Evolutionary conservation across 2,329 filamentous ascomycete genomes (phyloP).

Genomic region (Macroventuria anomochaeta): DNA sequence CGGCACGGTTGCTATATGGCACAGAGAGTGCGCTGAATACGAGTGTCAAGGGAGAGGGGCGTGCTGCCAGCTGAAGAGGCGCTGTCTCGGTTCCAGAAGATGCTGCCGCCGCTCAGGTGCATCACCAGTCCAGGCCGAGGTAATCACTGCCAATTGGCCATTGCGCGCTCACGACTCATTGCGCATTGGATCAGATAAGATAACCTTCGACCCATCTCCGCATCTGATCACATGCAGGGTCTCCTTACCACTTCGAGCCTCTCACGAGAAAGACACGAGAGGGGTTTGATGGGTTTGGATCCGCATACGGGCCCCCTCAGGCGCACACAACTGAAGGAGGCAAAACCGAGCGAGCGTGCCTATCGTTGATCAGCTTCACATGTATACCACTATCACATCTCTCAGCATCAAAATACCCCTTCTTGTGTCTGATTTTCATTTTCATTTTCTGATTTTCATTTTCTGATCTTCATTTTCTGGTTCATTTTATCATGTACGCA

Average conservation of each 20-base stretch:
- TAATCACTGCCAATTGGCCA: constrained; percentile 9
- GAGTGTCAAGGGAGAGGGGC: not conserved
- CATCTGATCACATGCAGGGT: constrained; percentile 9
- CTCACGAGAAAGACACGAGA: constrained; percentile 1
- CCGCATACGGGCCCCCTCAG: not conserved
- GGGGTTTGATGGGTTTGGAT: not conserved
- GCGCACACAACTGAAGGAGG: no score
- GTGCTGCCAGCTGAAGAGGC: constrained; percentile 4
- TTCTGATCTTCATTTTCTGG: not conserved
- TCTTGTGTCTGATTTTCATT: no score
- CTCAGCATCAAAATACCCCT: not conserved
- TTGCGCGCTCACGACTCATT: not conserved
- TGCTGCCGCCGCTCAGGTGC: constrained; percentile 19
- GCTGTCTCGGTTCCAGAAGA: constrained; percentile 28
- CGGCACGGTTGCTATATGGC: not conserved
- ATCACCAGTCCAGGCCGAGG: constrained; percentile 13
- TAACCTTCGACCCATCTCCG: not conserved
- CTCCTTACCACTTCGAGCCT: not conserved
- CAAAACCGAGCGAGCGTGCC: no score
- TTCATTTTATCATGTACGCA: not conserved
- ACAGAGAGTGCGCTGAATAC: not conserved
- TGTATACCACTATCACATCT: no score
- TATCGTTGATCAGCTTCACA: no score
- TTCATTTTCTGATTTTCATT: not conserved
- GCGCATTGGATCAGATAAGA: constrained; percentile 21